A percentile compares a stretch with the other conserved stretches of the same genome.
phyloP scores from a whole-genome alignment of 164 flowering plant genomes.

The Hamamelis virginiana region DNA sequence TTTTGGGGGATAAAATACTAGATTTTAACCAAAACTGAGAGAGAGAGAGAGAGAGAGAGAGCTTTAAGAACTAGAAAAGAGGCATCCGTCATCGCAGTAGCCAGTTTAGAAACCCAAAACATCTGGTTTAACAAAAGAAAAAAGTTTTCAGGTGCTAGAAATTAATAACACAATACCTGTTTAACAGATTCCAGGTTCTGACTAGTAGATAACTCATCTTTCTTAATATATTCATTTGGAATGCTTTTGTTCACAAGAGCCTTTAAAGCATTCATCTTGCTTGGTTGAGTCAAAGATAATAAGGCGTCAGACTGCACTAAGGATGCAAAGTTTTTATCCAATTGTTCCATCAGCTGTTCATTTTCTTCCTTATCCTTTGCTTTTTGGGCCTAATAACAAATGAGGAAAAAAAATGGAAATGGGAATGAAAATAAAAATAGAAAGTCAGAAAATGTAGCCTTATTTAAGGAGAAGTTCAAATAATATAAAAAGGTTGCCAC shows the following conservation, averaged over 20 bases:
- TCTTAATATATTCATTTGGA: constrained; percentile 35
- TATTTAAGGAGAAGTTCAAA: neutral
- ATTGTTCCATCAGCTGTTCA: constrained; percentile 63
- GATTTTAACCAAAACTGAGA: neutral
- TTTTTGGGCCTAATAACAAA: constrained; percentile 60
- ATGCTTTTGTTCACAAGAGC: constrained; percentile 49
- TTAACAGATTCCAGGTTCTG: constrained; percentile 18
- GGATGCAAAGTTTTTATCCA: constrained; percentile 69
- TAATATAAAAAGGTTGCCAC: constrained; percentile 27
- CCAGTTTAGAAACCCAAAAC: neutral
- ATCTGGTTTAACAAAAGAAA: neutral
- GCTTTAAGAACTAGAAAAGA: neutral
- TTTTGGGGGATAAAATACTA: neutral
- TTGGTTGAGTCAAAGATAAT: constrained; percentile 53
- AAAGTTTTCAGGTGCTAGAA: neutral
- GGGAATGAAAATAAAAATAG: neutral
- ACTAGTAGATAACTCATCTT: constrained; percentile 25
- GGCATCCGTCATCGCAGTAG: neutral
- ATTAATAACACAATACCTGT: constrained; percentile 35
- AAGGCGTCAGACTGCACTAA: constrained; percentile 59
- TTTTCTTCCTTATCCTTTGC: constrained; percentile 86
- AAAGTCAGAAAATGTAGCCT: neutral
- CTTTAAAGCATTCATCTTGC: constrained; percentile 56
- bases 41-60: neutral
- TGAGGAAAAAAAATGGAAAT: neutral